A percentile compares a stretch with the other conserved stretches of the same genome.
Conservation (phyloP, 495 filamentous ascomycete genomes). For the Penicillium alfredii region DNA sequence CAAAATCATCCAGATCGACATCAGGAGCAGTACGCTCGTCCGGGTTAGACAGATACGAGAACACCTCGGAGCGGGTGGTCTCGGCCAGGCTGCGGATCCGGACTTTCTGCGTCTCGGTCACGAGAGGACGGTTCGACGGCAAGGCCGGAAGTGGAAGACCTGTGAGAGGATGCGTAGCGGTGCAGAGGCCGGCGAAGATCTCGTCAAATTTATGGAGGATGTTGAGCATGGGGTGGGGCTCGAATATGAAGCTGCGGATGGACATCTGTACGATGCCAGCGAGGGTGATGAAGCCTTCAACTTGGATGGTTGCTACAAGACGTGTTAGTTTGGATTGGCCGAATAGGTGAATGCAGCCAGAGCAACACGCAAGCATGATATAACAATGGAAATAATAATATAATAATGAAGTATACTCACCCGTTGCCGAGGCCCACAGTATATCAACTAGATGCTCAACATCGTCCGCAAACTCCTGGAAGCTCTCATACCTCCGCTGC, state of each 20-base stretch:
- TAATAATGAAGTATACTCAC: constrained; percentile 43
- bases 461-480: constrained; percentile 63
- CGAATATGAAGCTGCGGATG: constrained; percentile 61
- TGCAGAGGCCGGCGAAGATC: constrained; percentile 65
- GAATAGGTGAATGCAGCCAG: too few species aligned
- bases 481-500: constrained; percentile 59
- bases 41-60: constrained; percentile 50
- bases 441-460: constrained; percentile 67
- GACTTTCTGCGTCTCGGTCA: constrained; percentile 69
- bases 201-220: constrained; percentile 71
- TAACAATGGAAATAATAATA: not conserved
- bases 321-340: too few species aligned
- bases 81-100: constrained; percentile 73
- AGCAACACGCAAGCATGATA: too few species aligned
- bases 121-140: constrained; percentile 39
- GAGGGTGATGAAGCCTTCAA: constrained; percentile 72
- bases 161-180: constrained; percentile 59
- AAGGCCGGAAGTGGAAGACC: constrained; percentile 63
- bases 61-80: constrained; percentile 42
- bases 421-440: constrained; percentile 76
- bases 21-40: constrained; percentile 35
- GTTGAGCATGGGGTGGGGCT: constrained; percentile 55
- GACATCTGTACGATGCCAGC: constrained; percentile 62
- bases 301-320: constrained; percentile 65
- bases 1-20: constrained; percentile 31